Conservation (phyloP, 306 rosid genomes). For the Dalbergia cultrata region DNA sequence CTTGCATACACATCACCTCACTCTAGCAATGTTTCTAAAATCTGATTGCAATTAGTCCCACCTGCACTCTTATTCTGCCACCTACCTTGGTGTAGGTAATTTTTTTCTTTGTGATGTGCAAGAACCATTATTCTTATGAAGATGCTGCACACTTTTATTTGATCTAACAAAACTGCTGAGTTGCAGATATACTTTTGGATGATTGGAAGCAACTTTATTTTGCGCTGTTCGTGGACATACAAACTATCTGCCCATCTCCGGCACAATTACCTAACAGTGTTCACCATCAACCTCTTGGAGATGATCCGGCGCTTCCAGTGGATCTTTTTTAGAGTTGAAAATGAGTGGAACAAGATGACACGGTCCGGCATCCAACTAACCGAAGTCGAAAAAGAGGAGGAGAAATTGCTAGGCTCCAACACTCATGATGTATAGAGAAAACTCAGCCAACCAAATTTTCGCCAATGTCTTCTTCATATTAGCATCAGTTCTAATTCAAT, state of each 20-base stretch:
- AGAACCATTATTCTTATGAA: background rate
- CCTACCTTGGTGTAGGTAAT: too few species aligned
- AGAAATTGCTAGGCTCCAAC: constrained; percentile 68
- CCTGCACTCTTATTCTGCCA: too few species aligned
- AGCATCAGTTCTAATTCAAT: constrained; percentile 40
- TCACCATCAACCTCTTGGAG: constrained; percentile 78
- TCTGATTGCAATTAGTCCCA: too few species aligned
- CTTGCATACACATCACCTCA: background rate
- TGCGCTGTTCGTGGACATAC: constrained; percentile 95
- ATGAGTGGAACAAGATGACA: constrained; percentile 85
- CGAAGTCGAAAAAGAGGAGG: constrained; percentile 75
- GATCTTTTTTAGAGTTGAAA: constrained; percentile 95
- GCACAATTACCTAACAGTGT: constrained; percentile 91
- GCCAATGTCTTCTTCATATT: constrained; percentile 38
- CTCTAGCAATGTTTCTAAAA: background rate
- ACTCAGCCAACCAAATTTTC: constrained; percentile 50
- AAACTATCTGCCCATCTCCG: constrained; percentile 97
- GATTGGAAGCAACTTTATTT: constrained; percentile 82
- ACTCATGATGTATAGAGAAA: constrained; percentile 69
- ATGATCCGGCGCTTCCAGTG: constrained; percentile 95
- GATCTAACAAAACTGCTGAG: constrained; percentile 28
- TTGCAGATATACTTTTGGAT: constrained; percentile 90
- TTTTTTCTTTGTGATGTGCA: background rate
- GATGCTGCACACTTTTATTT: constrained; percentile 13
- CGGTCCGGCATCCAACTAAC: constrained; percentile 73